Percentiles rank a stretch among this genome's conserved stretches.
Conservation (phyloP, 176 grass and related monocot genomes). For the Phyllostachys edulis region DNA sequence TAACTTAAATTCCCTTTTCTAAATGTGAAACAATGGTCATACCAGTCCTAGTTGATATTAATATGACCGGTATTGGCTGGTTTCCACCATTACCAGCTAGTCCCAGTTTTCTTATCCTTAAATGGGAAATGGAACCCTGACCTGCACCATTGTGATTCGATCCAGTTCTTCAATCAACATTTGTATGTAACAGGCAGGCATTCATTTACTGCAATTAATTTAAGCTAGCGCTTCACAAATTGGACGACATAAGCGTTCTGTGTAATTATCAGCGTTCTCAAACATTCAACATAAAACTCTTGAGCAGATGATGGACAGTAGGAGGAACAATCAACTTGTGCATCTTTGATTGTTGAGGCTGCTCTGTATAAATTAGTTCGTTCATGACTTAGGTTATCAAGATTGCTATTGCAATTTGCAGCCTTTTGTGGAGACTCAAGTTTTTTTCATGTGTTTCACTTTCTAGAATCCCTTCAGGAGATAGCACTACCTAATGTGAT, state of each 20-base stretch:
- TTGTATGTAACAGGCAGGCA: neutral
- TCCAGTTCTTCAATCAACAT: neutral
- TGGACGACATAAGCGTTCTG: neutral
- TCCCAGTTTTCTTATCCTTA: neutral
- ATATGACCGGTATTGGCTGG: neutral
- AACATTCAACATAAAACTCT: neutral
- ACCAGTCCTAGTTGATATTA: neutral
- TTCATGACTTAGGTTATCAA: neutral
- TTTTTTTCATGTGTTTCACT: neutral
- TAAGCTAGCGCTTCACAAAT: neutral
- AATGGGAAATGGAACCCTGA: neutral
- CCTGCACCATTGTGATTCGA: neutral
- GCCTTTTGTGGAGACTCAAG: neutral
- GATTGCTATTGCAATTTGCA: neutral
- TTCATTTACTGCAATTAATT: neutral
- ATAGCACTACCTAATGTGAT: neutral
- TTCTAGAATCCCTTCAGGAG: conserved; percentile 11
- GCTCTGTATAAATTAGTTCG: neutral
- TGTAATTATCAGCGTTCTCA: neutral
- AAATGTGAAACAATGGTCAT: too few species aligned
- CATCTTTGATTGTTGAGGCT: neutral
- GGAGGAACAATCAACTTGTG: neutral
- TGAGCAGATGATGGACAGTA: neutral
- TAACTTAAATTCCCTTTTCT: conserved; percentile 5
- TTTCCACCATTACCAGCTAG: neutral